phyloP scores from a whole-genome alignment of 352 stramenopile genomes.

The Halophytophthora batemanensis region DNA sequence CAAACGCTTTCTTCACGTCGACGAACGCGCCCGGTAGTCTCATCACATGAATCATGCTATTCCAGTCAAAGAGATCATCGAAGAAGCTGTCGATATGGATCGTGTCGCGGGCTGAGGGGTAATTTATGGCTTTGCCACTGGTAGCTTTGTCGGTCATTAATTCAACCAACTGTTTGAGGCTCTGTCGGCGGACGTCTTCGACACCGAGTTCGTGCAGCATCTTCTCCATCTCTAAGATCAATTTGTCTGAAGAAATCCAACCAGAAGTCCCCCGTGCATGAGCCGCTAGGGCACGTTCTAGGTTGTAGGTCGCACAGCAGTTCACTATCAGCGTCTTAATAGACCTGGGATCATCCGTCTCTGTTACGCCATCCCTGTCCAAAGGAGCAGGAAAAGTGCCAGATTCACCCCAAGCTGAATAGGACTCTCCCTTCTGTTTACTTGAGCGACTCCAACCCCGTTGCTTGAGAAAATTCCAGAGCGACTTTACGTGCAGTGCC shows the following conservation, averaged over 20 bases:
- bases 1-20: slow-evolving; percentile 42
- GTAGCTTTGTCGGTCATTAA: not conserved
- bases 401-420: not conserved
- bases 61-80: slow-evolving; percentile 46
- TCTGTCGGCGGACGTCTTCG: slow-evolving; percentile 1
- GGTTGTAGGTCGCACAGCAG: slow-evolving; percentile 26
- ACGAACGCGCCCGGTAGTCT: slow-evolving; percentile 33
- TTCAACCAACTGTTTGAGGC: slow-evolving; percentile 8
- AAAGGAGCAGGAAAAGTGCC: not conserved
- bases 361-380: not conserved
- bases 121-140: not conserved
- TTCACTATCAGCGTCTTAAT: slow-evolving; percentile 12
- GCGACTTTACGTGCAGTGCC: slow-evolving; percentile 15
- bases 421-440: not conserved
- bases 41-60: slow-evolving; percentile 16
- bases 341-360: not conserved
- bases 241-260: slow-evolving; percentile 6
- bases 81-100: slow-evolving; percentile 43
- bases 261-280: slow-evolving; percentile 7
- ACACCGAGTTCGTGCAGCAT: slow-evolving; percentile 21
- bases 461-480: slow-evolving; percentile 25
- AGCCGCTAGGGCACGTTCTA: slow-evolving; percentile 15
- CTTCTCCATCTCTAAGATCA: slow-evolving; percentile 16
- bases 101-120: not conserved
- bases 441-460: slow-evolving; percentile 20